Evolutionary conservation across 2,329 filamentous ascomycete species (phyloP).

Genomic region (Penicillium fuscoglaucum): DNA sequence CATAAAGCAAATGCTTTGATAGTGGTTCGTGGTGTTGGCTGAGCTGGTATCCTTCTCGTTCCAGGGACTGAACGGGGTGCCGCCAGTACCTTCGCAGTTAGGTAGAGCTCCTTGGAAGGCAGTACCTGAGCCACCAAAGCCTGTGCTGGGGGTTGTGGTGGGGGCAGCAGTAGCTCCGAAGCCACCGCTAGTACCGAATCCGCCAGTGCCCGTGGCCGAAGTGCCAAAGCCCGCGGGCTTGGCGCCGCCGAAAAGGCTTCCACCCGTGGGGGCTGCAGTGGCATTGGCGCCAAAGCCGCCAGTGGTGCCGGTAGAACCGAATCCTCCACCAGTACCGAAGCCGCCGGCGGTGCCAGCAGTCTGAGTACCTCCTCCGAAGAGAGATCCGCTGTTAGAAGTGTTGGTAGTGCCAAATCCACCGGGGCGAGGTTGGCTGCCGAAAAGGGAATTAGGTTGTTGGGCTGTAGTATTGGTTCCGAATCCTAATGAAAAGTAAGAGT

Average conservation of each 20-base stretch:
- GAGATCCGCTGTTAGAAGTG: conserved; percentile 31
- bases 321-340: conserved; percentile 32
- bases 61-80: conserved; percentile 47
- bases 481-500: conserved; percentile 28
- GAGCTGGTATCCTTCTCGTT: conserved; percentile 46
- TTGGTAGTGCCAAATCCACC: conserved; percentile 34
- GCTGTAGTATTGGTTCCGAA: conserved; percentile 36
- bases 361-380: conserved; percentile 36
- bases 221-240: conserved; percentile 26
- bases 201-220: conserved; percentile 18
- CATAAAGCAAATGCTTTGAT: conserved; percentile 52
- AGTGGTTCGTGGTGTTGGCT: conserved; percentile 44
- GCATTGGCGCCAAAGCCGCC: conserved; percentile 30
- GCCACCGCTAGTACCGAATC: conserved; percentile 32
- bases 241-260: conserved; percentile 43
- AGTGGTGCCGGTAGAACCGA: conserved; percentile 26
- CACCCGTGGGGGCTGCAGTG: conserved; percentile 28
- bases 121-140: conserved; percentile 44
- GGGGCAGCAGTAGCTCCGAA: conserved; percentile 27
- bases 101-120: conserved; percentile 44
- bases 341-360: conserved; percentile 30
- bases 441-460: conserved; percentile 38
- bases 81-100: conserved; percentile 47
- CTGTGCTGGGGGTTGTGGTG: conserved; percentile 21
- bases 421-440: conserved; percentile 37